These are phyloP conservation scores for Botrytis porri DNA, from an alignment of 2,329 filamentous ascomycete species.

Conservation along the genomic window DNA sequence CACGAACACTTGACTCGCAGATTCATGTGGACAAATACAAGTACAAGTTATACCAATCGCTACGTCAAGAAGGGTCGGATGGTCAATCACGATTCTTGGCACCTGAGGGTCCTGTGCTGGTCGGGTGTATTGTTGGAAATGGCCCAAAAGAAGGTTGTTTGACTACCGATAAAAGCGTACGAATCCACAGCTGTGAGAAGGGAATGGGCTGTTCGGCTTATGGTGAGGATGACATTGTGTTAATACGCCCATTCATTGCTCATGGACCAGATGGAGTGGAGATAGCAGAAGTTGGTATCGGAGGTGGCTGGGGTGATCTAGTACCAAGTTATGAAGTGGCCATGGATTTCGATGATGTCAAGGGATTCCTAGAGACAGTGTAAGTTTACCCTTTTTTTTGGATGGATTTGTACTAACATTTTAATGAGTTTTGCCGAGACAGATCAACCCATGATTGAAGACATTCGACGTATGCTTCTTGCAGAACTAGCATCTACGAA, in stretches of 20 bases:
- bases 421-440: slow-evolving; percentile 28
- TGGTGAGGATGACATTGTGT: slow-evolving; percentile 55
- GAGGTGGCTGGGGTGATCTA: slow-evolving; percentile 75
- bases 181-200: slow-evolving; percentile 84
- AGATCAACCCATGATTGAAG: slow-evolving; percentile 39
- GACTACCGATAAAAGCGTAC: slow-evolving; percentile 58
- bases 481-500: slow-evolving; percentile 27
- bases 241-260: slow-evolving; percentile 75
- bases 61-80: slow-evolving; percentile 44
- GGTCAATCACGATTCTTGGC: slow-evolving; percentile 43
- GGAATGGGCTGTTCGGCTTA: slow-evolving; percentile 58
- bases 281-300: slow-evolving; percentile 70
- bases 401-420: slow-evolving; percentile 1
- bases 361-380: slow-evolving; percentile 5
- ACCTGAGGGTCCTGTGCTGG: slow-evolving; percentile 64
- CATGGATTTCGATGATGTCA: slow-evolving; percentile 2
- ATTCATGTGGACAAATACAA: slow-evolving; percentile 86
- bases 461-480: slow-evolving; percentile 31
- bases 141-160: slow-evolving; percentile 66
- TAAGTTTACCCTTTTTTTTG: not conserved
- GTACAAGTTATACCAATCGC: slow-evolving; percentile 65
- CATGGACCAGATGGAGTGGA: slow-evolving; percentile 58
- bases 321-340: slow-evolving; percentile 38
- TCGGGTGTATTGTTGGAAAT: slow-evolving; percentile 75
- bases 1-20: slow-evolving; percentile 63